phyloP scores from a whole-genome alignment of 176 grass and related monocot species.

The Oryza meyeriana region DNA sequence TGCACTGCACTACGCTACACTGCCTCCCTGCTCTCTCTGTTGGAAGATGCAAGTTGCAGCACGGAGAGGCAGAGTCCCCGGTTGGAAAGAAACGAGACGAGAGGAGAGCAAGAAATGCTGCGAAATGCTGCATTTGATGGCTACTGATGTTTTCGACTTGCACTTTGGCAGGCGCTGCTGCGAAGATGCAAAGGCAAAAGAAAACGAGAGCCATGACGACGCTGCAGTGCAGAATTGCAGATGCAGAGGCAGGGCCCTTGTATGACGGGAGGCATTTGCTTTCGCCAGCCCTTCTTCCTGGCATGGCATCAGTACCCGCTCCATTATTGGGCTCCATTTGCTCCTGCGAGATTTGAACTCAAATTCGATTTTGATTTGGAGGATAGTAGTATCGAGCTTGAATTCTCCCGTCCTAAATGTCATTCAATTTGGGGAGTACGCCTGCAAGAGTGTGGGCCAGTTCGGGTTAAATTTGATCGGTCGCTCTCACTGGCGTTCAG shows the following conservation, averaged over 20 bases:
- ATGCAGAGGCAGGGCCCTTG: neutral
- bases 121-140: neutral
- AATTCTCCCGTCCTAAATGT: too few relatives aligned
- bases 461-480: neutral
- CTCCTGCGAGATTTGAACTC: neutral
- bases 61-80: neutral
- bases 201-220: neutral
- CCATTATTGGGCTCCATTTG: constrained; percentile 14
- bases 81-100: too few relatives aligned
- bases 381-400: neutral
- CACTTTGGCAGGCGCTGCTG: neutral
- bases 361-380: neutral
- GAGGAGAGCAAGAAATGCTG: too few relatives aligned
- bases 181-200: neutral
- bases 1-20: neutral
- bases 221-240: neutral
- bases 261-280: neutral
- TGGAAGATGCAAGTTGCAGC: neutral
- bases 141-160: neutral
- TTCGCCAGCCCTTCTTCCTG: too few relatives aligned
- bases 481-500: neutral
- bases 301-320: neutral
- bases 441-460: neutral
- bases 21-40: too few relatives aligned
- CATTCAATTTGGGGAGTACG: neutral